Percentiles rank a stretch among this genome's conserved stretches.
Conservation (phyloP, 1,139 yeast genomes). For the Pichia sp. region DNA sequence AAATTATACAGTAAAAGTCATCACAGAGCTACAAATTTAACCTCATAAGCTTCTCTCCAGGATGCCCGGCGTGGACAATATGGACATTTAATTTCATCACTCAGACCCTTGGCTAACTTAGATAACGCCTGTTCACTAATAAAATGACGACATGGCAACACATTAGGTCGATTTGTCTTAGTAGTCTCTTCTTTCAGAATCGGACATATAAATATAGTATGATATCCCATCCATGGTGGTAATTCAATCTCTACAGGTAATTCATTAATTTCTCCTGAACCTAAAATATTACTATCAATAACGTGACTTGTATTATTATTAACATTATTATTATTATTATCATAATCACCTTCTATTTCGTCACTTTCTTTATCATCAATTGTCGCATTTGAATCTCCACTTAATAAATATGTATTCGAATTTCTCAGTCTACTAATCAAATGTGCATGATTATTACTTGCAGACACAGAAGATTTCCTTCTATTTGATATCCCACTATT, state of each 20-base stretch:
- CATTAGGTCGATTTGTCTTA: slow-evolving; percentile 50
- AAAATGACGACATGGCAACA: slow-evolving; percentile 60
- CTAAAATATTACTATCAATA: neutral
- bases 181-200: slow-evolving; percentile 60
- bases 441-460: neutral
- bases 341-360: neutral
- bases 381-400: neutral
- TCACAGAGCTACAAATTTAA: slow-evolving; percentile 25
- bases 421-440: too few species aligned
- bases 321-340: neutral
- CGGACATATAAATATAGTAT: slow-evolving; percentile 14
- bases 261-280: slow-evolving; percentile 29
- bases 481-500: neutral
- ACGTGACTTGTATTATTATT: neutral
- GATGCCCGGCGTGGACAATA: slow-evolving; percentile 48
- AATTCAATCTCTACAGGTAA: slow-evolving; percentile 54
- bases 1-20: too few species aligned
- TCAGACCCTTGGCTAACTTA: slow-evolving; percentile 34
- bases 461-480: neutral
- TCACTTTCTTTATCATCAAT: neutral
- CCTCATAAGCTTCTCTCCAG: slow-evolving; percentile 29
- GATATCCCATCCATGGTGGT: slow-evolving; percentile 42
- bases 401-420: too few species aligned
- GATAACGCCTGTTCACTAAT: slow-evolving; percentile 47
- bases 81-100: slow-evolving; percentile 53